Conservation (phyloP, 129 eudicot genomes). For the Artemisia argyi region DNA sequence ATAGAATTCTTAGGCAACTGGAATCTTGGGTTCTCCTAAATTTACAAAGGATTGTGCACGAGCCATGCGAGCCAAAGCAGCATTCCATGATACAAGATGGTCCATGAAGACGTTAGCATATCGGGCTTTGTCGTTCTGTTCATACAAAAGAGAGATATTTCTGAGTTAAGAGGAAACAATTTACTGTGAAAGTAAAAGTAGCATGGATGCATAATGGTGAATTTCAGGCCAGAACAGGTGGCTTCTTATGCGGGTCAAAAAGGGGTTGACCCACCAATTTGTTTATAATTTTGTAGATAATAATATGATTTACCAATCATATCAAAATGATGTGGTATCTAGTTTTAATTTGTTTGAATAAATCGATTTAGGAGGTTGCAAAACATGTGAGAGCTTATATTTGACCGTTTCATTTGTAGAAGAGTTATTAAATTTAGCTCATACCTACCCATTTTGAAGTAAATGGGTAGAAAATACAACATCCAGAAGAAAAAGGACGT, state of each 20-base stretch:
- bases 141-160: not conserved
- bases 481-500: not conserved
- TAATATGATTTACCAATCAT: too few relatives aligned
- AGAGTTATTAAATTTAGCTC: not conserved
- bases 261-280: too few relatives aligned
- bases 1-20: slow-evolving; percentile 57
- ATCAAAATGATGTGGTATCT: not conserved
- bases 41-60: slow-evolving; percentile 91
- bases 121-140: slow-evolving; percentile 68
- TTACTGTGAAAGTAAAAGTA: not conserved
- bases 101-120: slow-evolving; percentile 68
- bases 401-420: not conserved
- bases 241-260: too few relatives aligned
- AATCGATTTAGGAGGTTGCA: not conserved
- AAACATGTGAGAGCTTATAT: not conserved
- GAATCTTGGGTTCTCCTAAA: slow-evolving; percentile 94
- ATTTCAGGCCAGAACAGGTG: not conserved
- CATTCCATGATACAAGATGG: slow-evolving; percentile 93
- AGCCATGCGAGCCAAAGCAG: slow-evolving; percentile 70
- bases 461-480: not conserved
- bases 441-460: not conserved
- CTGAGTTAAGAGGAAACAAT: not conserved
- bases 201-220: not conserved
- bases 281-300: too few relatives aligned
- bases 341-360: not conserved